These are phyloP conservation scores for Hirschioporus abietinus DNA, from an alignment of 768 basidiomycete species.

Conservation along the genomic window DNA sequence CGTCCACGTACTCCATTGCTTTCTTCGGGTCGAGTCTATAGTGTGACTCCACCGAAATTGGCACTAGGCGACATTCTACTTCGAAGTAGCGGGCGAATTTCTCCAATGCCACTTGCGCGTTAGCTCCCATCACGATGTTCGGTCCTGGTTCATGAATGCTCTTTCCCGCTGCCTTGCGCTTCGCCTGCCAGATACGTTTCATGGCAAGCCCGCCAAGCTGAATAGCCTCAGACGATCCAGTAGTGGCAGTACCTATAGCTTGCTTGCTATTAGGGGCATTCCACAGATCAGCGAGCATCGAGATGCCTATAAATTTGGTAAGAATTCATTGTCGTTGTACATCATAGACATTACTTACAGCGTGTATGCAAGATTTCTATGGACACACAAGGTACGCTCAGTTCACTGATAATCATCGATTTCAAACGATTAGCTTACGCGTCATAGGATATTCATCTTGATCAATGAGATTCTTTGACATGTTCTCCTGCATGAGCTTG, in stretches of 20 bases:
- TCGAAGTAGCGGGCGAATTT: slow-evolving; percentile 68
- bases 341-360: slow-evolving; percentile 19
- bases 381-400: background rate
- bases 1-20: slow-evolving; percentile 61
- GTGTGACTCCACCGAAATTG: slow-evolving; percentile 59
- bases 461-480: slow-evolving; percentile 64
- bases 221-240: slow-evolving; percentile 67
- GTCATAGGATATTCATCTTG: slow-evolving; percentile 66
- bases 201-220: slow-evolving; percentile 68
- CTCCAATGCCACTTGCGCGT: slow-evolving; percentile 66
- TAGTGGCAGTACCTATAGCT: slow-evolving; percentile 66
- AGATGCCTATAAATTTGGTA: slow-evolving; percentile 24
- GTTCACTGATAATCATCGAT: background rate
- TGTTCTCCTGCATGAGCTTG: slow-evolving; percentile 58
- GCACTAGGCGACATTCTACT: slow-evolving; percentile 60
- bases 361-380: slow-evolving; percentile 40
- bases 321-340: background rate
- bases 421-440: slow-evolving; percentile 23
- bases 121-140: slow-evolving; percentile 60
- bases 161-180: slow-evolving; percentile 60
- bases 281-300: slow-evolving; percentile 64
- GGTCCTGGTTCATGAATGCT: slow-evolving; percentile 62
- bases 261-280: slow-evolving; percentile 49
- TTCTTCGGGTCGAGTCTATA: slow-evolving; percentile 72
- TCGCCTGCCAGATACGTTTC: slow-evolving; percentile 67